phyloP scores from a whole-genome alignment of 1,139 yeast genomes.

The Zygoascus meyerae region DNA sequence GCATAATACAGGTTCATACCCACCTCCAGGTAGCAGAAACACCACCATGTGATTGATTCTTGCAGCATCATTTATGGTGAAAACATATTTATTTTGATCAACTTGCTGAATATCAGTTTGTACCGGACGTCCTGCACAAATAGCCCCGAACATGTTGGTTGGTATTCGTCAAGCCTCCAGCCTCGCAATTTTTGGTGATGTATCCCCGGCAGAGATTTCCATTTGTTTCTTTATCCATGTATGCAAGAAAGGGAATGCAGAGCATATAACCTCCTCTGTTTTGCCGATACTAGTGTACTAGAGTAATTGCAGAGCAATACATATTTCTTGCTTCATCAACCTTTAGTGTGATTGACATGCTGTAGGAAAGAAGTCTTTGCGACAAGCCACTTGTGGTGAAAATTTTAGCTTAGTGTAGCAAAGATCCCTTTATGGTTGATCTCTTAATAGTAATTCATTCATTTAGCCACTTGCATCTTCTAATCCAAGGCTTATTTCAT shows the following conservation, averaged over 20 bases:
- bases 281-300: constrained; percentile 59
- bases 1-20: constrained; percentile 23
- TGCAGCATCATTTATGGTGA: constrained; percentile 55
- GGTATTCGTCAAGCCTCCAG: neutral
- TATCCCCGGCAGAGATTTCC: no score
- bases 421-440: no score
- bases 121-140: constrained; percentile 42
- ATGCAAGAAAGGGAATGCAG: constrained; percentile 1
- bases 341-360: constrained; percentile 44
- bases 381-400: constrained; percentile 36
- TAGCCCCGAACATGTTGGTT: constrained; percentile 40
- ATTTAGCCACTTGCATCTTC: no score
- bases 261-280: neutral
- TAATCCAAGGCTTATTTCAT: no score
- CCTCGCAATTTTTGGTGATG: no score
- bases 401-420: neutral
- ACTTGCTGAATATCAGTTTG: constrained; percentile 46
- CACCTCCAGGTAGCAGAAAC: constrained; percentile 65
- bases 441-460: no score
- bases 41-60: constrained; percentile 67
- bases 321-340: constrained; percentile 78
- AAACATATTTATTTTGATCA: constrained; percentile 58
- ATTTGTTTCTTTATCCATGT: neutral
- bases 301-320: constrained; percentile 51
- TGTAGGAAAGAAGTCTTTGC: constrained; percentile 76